Base-by-base conservation (phyloP, 2,329 filamentous ascomycete species). In the Zymoseptoria pseudotritici region DNA sequence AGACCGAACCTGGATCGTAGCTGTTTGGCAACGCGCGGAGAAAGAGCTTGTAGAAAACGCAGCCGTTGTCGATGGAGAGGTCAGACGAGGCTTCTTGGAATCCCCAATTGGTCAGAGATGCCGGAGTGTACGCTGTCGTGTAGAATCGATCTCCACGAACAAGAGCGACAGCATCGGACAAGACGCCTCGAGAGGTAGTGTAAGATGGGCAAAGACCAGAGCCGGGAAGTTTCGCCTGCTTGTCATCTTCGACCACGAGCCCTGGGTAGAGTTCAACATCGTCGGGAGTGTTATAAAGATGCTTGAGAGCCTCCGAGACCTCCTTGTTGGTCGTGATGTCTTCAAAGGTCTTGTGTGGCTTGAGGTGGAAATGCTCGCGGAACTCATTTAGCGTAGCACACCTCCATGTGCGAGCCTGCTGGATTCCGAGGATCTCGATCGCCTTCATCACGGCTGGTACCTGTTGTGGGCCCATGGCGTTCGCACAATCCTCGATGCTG, bases 241-340 rank as follows among this genome's bases (percentile, higher is more conserved):
- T 85, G 29, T 77, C 75, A 56, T 83, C 79, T 68, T 86, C 84
- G n/a, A 82, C 76, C 62, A 88, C 81, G 1, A 89, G 73, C 9
- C 87, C 87, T 0, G 86, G 86, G 67, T 89, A 89, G 5, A 89
- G 76, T 68, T 90, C 87, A 11, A 90, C 83, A 69, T 82, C 82
- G 64, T 88, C 86, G 7, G 85, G 84, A 54, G 85, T 78, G 21
- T 81, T 79, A 71, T 88, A 88, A 11, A 88, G 74, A 64, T 82
- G 78, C 61, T 82, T 80, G 3, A 88, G 77, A 7, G 79, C 75
- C 26, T 80, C 75, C 1, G 80, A 79, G 29, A 87, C 80, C n/a
- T 83, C 78, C 1, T 76, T 75, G 63, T 87, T 77, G 1, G 77
- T 73, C 64, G 82, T 86, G 67, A 88, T 83, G 51, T 85, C 82